phyloP scores from a whole-genome alignment of 148 eudicot genomes.

The Limonium bicolor region DNA sequence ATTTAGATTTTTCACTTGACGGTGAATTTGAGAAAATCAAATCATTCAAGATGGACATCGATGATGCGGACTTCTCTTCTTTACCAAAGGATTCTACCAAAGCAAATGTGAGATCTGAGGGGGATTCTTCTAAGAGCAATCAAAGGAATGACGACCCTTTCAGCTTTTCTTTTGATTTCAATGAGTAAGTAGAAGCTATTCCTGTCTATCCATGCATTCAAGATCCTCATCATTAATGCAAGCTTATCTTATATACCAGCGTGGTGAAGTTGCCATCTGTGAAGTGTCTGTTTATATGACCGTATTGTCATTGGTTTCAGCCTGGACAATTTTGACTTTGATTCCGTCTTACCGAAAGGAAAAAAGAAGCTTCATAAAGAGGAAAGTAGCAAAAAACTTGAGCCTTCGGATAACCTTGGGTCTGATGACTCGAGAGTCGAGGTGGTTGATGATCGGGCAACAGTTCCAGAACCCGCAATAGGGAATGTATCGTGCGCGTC shows the following conservation, averaged over 20 bases:
- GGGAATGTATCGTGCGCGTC: slow-evolving; percentile 15
- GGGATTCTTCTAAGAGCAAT: slow-evolving; percentile 25
- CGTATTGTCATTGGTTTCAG: slow-evolving; percentile 18
- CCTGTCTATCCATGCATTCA: not conserved
- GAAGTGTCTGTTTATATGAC: not conserved
- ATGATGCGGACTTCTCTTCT: slow-evolving; percentile 59
- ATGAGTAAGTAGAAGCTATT: slow-evolving; percentile 31
- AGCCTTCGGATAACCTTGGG: slow-evolving; percentile 11
- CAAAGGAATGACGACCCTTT: slow-evolving; percentile 34
- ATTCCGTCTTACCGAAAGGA: slow-evolving; percentile 22
- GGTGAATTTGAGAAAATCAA: slow-evolving; percentile 63
- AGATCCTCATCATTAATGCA: no score
- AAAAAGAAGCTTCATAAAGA: slow-evolving; percentile 16
- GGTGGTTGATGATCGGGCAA: slow-evolving; percentile 9
- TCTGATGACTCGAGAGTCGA: slow-evolving; percentile 15
- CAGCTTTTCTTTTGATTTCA: slow-evolving; percentile 51
- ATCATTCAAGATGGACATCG: slow-evolving; percentile 63
- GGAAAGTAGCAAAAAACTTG: slow-evolving; percentile 16
- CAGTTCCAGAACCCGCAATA: slow-evolving; percentile 10
- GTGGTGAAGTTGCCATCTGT: not conserved
- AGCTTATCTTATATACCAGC: not conserved
- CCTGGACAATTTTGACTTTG: slow-evolving; percentile 43
- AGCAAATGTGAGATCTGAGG: slow-evolving; percentile 33
- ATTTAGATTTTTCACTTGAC: slow-evolving; percentile 73
- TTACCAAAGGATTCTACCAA: slow-evolving; percentile 42